Conservation (phyloP, 768 basidiomycete species). For the Russula olivacea region DNA sequence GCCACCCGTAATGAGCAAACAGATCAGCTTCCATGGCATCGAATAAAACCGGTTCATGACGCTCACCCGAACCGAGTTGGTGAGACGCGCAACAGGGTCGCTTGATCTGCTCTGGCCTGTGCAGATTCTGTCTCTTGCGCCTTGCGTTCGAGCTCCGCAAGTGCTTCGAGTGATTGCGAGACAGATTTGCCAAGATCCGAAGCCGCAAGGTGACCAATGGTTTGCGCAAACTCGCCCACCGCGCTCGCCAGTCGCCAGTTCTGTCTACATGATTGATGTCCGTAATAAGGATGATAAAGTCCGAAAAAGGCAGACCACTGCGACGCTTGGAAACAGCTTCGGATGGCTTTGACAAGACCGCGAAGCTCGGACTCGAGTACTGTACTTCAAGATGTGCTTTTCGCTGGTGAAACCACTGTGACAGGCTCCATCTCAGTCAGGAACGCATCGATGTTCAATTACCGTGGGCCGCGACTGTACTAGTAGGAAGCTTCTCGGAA, state of each 20-base stretch:
- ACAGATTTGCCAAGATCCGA: conserved; percentile 75
- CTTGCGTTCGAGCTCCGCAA: conserved; percentile 70
- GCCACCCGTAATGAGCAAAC: conserved; percentile 50
- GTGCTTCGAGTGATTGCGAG: conserved; percentile 56
- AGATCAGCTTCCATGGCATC: neutral
- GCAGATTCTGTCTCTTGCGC: conserved; percentile 66
- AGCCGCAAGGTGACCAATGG: conserved; percentile 59
- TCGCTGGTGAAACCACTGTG: conserved; percentile 93
- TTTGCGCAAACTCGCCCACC: conserved; percentile 75
- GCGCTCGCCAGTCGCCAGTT: conserved; percentile 61
- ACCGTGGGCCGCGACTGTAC: no score
- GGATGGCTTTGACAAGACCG: conserved; percentile 78
- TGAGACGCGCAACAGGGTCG: conserved; percentile 79
- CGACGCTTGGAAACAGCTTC: conserved; percentile 82
- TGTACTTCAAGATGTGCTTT: conserved; percentile 80
- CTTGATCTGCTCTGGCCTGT: conserved; percentile 79
- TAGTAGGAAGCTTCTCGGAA: no score
- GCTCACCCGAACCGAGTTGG: conserved; percentile 78
- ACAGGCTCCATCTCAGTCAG: neutral
- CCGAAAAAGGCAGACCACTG: conserved; percentile 41
- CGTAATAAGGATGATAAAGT: neutral
- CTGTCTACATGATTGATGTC: conserved; percentile 34
- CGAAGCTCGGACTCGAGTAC: conserved; percentile 86
- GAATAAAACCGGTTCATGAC: neutral
- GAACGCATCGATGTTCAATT: neutral